Percentiles rank a stretch among this genome's conserved stretches.
Conservation (phyloP, 2,329 filamentous ascomycete genomes). For the Pseudofabraea citricarpa region DNA sequence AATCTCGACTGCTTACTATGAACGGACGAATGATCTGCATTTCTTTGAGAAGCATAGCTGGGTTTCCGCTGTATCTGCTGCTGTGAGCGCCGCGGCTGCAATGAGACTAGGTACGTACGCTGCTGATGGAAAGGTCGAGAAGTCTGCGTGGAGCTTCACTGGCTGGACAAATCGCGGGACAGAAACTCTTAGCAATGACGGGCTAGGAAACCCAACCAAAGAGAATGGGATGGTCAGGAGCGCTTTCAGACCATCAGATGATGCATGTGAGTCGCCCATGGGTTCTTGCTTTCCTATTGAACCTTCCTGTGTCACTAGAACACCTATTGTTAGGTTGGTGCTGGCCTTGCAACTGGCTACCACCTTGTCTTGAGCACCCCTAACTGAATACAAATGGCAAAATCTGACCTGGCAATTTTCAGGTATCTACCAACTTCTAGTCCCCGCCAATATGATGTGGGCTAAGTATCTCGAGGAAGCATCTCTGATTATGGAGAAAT, state of each 20-base stretch:
- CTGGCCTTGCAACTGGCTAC: too few species aligned
- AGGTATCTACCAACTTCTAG: slow-evolving; percentile 77
- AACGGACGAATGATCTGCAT: slow-evolving; percentile 62
- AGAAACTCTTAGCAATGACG: slow-evolving; percentile 74
- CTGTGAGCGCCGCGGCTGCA: slow-evolving; percentile 63
- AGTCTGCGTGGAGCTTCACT: slow-evolving; percentile 69
- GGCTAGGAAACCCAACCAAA: slow-evolving; percentile 75
- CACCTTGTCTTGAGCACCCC: too few species aligned
- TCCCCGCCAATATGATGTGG: slow-evolving; percentile 87
- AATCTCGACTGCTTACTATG: slow-evolving; percentile 73
- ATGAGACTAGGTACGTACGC: slow-evolving; percentile 75
- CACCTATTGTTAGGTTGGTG: too few species aligned
- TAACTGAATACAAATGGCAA: too few species aligned
- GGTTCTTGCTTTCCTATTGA: too few species aligned
- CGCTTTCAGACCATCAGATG: slow-evolving; percentile 87
- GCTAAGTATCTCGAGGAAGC: slow-evolving; percentile 53
- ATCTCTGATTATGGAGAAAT: slow-evolving; percentile 44
- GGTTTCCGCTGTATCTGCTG: slow-evolving; percentile 63
- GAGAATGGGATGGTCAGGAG: slow-evolving; percentile 75
- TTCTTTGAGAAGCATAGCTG: slow-evolving; percentile 73
- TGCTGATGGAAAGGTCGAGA: slow-evolving; percentile 47
- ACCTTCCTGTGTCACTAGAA: too few species aligned
- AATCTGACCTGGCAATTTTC: too few species aligned
- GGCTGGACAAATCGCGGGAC: slow-evolving; percentile 69
- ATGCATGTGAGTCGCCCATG: too few species aligned